Base-by-base conservation (phyloP, 257 asterid species). In the Gentiana straminea region DNA sequence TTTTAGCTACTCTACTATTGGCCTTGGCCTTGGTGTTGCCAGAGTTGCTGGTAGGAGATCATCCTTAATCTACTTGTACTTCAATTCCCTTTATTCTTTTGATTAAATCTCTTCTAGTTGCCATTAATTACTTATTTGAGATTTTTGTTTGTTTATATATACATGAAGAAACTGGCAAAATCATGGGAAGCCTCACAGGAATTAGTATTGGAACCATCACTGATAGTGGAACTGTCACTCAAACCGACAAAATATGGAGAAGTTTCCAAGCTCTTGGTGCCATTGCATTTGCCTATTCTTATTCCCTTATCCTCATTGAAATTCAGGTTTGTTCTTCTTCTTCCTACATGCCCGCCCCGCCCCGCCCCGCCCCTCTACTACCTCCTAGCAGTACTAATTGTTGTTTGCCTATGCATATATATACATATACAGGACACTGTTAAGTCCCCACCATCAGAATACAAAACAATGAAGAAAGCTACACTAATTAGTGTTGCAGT, bases 271-370 rank as follows among this genome's bases (percentile, higher is more conserved):
- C 95, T 48, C 84, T 88, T 39, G 97, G 95, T 39, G 93, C 78
- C 51, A 79, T 88, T 24, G 97, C 95, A 51, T 84, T 88, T 61
- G 97, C 97, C 32, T 88, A 84, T 57, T 88, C 97, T 47, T 88
- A 80, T 77, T 84, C 97, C 48, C 75, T 81, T 41, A 85, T 81
- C 50, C 89, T 89, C 4, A 81, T 89, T 9, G 94, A 89, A 71
- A 89, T 83, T 55, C 86, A 84, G 84, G 94, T 83, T 72, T 38
- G 11, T 11, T 45, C 3, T 7, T 10, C 9, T 3, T 24, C 7
- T 12, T 9, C 51, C 4, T 8, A 10, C n/a, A 6, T 10, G 2
- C 24, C 24, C 24, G 24, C 24, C 24, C 24, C 24, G 24, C 24
- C 24, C 24, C 24, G 24, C 24, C 24, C 24, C 24, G 24, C 24